A percentile compares a stretch with the other conserved stretches of the same genome.
These are phyloP conservation scores for Neopestalotiopsis sp. DNA, from an alignment of 2,329 filamentous ascomycete species.

Conservation along the genomic window DNA sequence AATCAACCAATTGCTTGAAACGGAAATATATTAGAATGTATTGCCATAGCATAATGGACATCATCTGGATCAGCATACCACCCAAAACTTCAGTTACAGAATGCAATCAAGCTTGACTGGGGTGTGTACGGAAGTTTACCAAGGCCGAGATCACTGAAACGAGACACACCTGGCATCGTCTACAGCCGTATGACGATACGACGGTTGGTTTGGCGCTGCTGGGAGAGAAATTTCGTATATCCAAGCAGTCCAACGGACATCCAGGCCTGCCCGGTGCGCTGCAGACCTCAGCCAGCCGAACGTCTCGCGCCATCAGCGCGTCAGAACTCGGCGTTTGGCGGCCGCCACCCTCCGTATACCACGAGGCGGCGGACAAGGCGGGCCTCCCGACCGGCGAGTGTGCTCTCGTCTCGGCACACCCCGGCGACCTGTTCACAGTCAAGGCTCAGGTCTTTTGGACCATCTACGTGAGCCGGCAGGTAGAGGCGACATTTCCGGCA, in stretches of 20 bases:
- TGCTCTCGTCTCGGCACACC: constrained; percentile 79
- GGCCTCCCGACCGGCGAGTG: constrained; percentile 65
- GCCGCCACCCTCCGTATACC: constrained; percentile 71
- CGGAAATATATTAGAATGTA: too few species aligned
- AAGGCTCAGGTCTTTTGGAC: constrained; percentile 69
- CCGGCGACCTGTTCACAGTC: constrained; percentile 72
- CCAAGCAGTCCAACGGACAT: constrained; percentile 80
- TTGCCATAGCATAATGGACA: too few species aligned
- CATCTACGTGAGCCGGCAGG: constrained; percentile 73
- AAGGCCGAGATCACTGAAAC: constrained; percentile 68
- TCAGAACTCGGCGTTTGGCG: constrained; percentile 80
- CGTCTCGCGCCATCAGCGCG: constrained; percentile 67
- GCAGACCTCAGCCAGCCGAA: constrained; percentile 52
- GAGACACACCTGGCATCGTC: constrained; percentile 73
- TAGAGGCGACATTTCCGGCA: constrained; percentile 68
- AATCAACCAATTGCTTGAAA: too few species aligned
- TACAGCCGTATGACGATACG: constrained; percentile 73
- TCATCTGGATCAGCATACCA: too few species aligned
- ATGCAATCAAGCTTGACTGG: too few species aligned
- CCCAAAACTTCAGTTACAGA: too few species aligned
- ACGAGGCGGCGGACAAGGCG: constrained; percentile 67
- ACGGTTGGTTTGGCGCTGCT: constrained; percentile 60
- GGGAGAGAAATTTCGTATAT: constrained; percentile 58
- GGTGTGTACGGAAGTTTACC: constrained; percentile 52
- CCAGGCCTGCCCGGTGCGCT: constrained; percentile 70